Evolutionary conservation across 179 eudicot species (phyloP), one percentile per base, ranked within the genome.

Genomic region (Pouteria campechiana): DNA sequence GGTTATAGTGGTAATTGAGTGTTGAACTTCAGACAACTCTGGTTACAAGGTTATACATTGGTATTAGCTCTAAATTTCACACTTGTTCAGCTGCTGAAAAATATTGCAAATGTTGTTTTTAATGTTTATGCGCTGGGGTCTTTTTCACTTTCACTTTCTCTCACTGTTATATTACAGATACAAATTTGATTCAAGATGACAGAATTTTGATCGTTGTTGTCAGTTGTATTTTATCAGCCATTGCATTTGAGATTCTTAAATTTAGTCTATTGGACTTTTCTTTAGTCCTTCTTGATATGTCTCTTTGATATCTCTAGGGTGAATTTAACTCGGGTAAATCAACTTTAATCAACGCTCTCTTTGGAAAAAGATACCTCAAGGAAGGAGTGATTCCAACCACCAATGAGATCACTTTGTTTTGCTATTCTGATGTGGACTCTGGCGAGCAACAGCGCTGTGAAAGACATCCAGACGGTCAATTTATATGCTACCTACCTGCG

Each of bases 1-100:
- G 84, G 98, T 75, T 76, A 90, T 90, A 81, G 98, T 86, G 98
- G 98, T 90, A 90, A 90, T 79, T 81, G 87, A 65, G 95, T 75
- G 98, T 84, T 90, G 90, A 90, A 85, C 81, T 90, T 67, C 87
- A 90, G 68, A 78, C 72, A 75, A 77, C 72, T 81, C 95, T 85
- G 93, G 77, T 89, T 85, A 74, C 75, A 81, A 61, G 76, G 68
- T 67, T 82, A 70, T 66, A 63, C 46, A 74, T 86, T 70, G 95
- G 98, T 82, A 90, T 82, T 79, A 65, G 95, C 98, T 86, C 90
- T 79, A 27, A 53, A 73, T 72, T 89, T 81, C 72, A 68, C 53
- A 68, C 54, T 53, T 67, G 37, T 47, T 51, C 28, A n/a, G n/a
- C n/a, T n/a, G n/a, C n/a, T n/a, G n/a, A n/a, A n/a, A n/a, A n/a